Percentiles rank a stretch among this genome's conserved stretches.
phyloP scores from a whole-genome alignment of 768 basidiomycete species.

The Lactarius quietus region DNA sequence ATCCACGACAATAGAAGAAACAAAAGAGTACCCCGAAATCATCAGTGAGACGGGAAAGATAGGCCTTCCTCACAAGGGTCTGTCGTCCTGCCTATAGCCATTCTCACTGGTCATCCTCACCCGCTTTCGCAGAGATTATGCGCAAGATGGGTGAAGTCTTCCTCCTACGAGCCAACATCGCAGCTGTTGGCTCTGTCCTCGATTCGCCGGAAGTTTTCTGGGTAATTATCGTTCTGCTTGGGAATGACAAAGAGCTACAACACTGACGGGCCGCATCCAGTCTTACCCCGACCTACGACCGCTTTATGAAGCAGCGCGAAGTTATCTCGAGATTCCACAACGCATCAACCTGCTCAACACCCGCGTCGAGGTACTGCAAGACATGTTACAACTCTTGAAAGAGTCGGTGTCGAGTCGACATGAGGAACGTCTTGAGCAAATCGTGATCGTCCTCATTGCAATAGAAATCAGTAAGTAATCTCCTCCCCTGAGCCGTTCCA shows the following conservation, averaged over 20 bases:
- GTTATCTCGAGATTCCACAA: slow-evolving; percentile 93
- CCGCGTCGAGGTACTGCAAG: slow-evolving; percentile 93
- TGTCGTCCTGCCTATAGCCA: slow-evolving; percentile 6
- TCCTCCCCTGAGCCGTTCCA: neutral
- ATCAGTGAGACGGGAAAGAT: slow-evolving; percentile 95
- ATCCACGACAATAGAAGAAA: slow-evolving; percentile 90
- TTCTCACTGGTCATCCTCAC: neutral
- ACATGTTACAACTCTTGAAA: slow-evolving; percentile 93
- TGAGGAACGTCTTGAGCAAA: slow-evolving; percentile 87
- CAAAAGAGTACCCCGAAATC: slow-evolving; percentile 91
- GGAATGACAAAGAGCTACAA: slow-evolving; percentile 25
- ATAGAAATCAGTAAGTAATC: slow-evolving; percentile 71
- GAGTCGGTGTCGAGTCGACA: slow-evolving; percentile 91
- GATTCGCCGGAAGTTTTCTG: slow-evolving; percentile 97
- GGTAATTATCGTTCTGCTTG: slow-evolving; percentile 45
- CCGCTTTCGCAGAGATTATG: slow-evolving; percentile 72
- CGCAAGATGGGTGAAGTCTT: slow-evolving; percentile 95
- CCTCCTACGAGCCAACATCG: slow-evolving; percentile 89
- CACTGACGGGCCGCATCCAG: slow-evolving; percentile 39
- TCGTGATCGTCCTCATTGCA: slow-evolving; percentile 86
- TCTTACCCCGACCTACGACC: slow-evolving; percentile 94
- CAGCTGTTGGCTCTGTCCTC: slow-evolving; percentile 93
- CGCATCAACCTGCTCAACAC: slow-evolving; percentile 90
- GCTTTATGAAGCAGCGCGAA: slow-evolving; percentile 87
- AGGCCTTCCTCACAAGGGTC: slow-evolving; percentile 81